These are phyloP conservation scores for Dillenia turbinata DNA, from an alignment of 164 flowering plant species.

Conservation along the genomic window DNA sequence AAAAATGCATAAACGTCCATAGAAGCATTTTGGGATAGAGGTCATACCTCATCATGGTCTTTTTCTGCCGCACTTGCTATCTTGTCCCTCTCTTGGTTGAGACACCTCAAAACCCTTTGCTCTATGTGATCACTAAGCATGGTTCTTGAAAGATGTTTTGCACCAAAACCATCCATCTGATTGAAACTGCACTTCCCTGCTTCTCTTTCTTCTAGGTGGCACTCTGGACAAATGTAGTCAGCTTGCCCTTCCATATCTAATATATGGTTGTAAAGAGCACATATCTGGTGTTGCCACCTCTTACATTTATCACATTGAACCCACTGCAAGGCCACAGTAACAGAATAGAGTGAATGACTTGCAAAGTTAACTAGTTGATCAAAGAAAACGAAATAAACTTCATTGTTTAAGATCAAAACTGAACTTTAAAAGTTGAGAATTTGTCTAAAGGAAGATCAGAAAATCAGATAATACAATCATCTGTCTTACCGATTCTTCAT, in stretches of 20 bases:
- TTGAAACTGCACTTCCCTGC: slow-evolving; percentile 13
- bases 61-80: slow-evolving; percentile 14
- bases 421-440: neutral
- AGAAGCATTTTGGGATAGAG: neutral
- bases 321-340: slow-evolving; percentile 15
- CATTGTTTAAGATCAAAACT: no score
- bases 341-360: no score
- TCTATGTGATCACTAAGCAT: slow-evolving; percentile 24
- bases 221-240: slow-evolving; percentile 20
- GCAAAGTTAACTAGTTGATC: no score
- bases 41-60: slow-evolving; percentile 16
- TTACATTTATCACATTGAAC: slow-evolving; percentile 25
- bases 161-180: slow-evolving; percentile 14
- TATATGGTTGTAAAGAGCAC: slow-evolving; percentile 17
- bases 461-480: neutral
- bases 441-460: neutral
- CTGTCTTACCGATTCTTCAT: slow-evolving; percentile 12
- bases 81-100: slow-evolving; percentile 13
- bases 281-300: slow-evolving; percentile 26
- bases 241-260: slow-evolving; percentile 12
- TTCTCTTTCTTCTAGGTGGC: slow-evolving; percentile 12
- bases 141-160: slow-evolving; percentile 22
- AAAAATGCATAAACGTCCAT: neutral
- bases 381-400: neutral
- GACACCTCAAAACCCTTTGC: slow-evolving; percentile 10